Base-by-base conservation (phyloP, 2,329 filamentous ascomycete genomes). In the Domatiomyces globalis region DNA sequence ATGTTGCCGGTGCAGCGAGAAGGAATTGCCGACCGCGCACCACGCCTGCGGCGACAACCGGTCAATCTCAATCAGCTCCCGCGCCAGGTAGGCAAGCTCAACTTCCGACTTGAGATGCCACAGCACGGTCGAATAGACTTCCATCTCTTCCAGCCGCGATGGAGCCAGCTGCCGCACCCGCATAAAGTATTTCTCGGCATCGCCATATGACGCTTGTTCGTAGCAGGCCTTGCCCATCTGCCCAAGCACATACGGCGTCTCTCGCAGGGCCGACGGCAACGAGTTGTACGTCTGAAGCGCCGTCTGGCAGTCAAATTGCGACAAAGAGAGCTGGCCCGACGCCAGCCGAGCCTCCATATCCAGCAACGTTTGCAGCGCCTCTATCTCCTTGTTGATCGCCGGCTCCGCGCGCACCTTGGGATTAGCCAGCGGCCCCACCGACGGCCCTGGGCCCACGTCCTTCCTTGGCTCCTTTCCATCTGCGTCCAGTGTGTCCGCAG, bases 61-160 rank as follows among this genome's bases (percentile, higher is more conserved):
- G 54, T 88, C 85, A 15, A 85, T 74, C 58, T 95, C 90, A 49
- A 94, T 78, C 43, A 96, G 75, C 62, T 94, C 87, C 63, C 96
- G 90, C 0, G 90, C 87, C 25, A 98, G 75, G 67, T 92, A 94
- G 0, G 90, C 89, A 19, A 98, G 75, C 55, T 95, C 87, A 0
- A 88, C 85, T 63, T 95, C 90, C 56, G 85, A 83, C 67, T 94
- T 95, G 56, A 95, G 72, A 66, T 95, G 89, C 92, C 94, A 98
- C n/a, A 98, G 76, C n/a, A 94, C 84, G 0, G 92, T 98, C 12
- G 90, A 96, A 69, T 95, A 98, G 36, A 96, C 83, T 65, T 98
- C 92, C 89, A 96, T 95, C 63, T 95, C 89, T 63, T 94, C 85
- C 45, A 94, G 75, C 3, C 87, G 81, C 1, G 86, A 85, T 1